A percentile compares a stretch with the other conserved stretches of the same genome.
Conservation (phyloP, 1,284 basidiomycete genomes). For the Cutaneotrichosporon spelunceum region DNA sequence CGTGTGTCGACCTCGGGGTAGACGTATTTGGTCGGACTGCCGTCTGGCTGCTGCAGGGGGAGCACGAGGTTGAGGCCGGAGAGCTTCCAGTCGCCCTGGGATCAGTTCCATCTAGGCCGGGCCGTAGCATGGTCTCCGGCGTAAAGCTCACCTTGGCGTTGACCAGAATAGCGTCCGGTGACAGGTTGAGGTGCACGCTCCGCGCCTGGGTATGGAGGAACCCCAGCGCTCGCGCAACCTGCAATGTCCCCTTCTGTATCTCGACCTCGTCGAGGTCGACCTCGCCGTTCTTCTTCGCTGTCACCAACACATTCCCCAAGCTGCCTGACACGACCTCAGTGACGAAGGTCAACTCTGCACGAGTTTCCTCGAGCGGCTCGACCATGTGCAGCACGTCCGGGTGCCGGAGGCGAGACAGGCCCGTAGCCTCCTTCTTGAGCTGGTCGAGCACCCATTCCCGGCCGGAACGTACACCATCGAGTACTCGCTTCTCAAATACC, state of each 20-base stretch:
- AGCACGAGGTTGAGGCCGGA: conserved; percentile 85
- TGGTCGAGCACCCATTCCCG: conserved; percentile 72
- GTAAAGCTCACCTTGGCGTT: conserved; percentile 70
- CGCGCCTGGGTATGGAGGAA: conserved; percentile 91
- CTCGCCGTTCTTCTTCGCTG: conserved; percentile 70
- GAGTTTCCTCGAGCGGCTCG: conserved; percentile 93
- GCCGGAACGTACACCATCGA: conserved; percentile 65
- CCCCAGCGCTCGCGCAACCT: conserved; percentile 85
- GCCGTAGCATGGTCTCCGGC: neutral
- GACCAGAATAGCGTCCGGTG: conserved; percentile 75
- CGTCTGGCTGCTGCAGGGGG: conserved; percentile 67
- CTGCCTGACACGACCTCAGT: conserved; percentile 81
- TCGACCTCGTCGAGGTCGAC: conserved; percentile 61
- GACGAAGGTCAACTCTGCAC: conserved; percentile 81
- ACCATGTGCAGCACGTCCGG: conserved; percentile 97
- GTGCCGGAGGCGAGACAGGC: conserved; percentile 80
- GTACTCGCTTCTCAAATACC: conserved; percentile 75
- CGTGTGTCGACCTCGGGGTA: conserved; percentile 83
- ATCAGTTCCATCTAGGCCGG: neutral
- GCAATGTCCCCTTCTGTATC: conserved; percentile 95
- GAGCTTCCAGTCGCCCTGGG: conserved; percentile 96
- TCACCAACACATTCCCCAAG: conserved; percentile 54
- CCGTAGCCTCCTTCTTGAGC: conserved; percentile 84
- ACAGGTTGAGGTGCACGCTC: conserved; percentile 87
- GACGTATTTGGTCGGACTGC: conserved; percentile 73